A percentile compares a stretch with the other conserved stretches of the same genome.
These are phyloP conservation scores for Euphorbia neoarborescens DNA, from an alignment of 441 rosid species.

Conservation along the genomic window DNA sequence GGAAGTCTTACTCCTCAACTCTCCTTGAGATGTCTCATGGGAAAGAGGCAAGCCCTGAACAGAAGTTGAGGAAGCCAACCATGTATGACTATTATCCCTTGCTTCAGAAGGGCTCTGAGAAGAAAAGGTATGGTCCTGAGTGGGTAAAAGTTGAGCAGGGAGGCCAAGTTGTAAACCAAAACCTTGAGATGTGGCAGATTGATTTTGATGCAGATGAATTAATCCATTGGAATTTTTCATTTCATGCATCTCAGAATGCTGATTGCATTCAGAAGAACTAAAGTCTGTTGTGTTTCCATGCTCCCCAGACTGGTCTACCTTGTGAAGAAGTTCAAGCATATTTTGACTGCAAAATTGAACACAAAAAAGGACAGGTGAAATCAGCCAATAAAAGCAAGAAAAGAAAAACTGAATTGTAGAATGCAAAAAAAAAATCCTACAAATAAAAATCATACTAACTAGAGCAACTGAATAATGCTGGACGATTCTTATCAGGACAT, in stretches of 20 bases:
- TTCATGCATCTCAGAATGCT: constrained; percentile 39
- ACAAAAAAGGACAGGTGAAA: neutral
- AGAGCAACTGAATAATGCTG: neutral
- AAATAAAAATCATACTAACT: neutral
- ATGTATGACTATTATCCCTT: constrained; percentile 33
- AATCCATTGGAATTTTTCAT: constrained; percentile 43
- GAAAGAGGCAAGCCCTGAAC: constrained; percentile 34
- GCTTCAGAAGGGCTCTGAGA: constrained; percentile 41
- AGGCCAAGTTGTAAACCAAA: constrained; percentile 73
- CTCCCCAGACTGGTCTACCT: constrained; percentile 62
- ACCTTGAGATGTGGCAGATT: constrained; percentile 57
- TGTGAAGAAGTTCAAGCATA: constrained; percentile 82
- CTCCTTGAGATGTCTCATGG: constrained; percentile 34
- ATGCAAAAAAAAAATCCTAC: neutral
- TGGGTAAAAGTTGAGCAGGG: constrained; percentile 57
- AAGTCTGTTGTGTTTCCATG: constrained; percentile 33
- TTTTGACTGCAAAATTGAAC: constrained; percentile 46
- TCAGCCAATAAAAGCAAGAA: neutral
- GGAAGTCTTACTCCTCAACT: constrained; percentile 24
- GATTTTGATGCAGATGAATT: constrained; percentile 41
- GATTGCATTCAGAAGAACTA: constrained; percentile 39
- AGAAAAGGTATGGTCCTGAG: constrained; percentile 29
- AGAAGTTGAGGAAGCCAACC: constrained; percentile 40
- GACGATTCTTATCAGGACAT: neutral
- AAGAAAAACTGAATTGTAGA: neutral